Percentiles rank a stretch among this genome's conserved stretches.
These are phyloP conservation scores for Carex myosuroides DNA, from an alignment of 176 grass and related monocot genomes.

Conservation along the genomic window DNA sequence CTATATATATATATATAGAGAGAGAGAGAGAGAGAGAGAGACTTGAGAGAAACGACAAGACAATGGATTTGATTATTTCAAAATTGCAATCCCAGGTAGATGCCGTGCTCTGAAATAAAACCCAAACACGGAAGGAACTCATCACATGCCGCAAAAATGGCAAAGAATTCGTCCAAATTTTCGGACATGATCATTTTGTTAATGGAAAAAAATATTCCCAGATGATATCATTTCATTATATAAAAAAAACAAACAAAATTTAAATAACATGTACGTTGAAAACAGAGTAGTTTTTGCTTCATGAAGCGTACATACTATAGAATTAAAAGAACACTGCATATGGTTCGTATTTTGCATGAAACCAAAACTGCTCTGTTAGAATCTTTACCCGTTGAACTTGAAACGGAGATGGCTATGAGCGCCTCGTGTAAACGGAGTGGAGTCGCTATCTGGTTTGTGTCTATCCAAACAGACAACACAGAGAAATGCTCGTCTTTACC, in stretches of 20 bases:
- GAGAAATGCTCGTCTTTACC: background rate
- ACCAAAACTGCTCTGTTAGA: no score
- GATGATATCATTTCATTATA: background rate
- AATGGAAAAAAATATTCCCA: background rate
- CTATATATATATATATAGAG: no score
- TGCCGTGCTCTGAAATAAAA: constrained; percentile 8
- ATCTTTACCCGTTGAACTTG: background rate
- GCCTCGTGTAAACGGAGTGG: no score
- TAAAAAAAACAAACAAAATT: background rate
- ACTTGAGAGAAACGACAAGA: background rate
- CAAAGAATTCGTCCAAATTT: constrained; percentile 7
- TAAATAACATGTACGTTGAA: background rate
- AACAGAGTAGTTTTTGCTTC: no score
- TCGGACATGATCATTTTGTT: background rate
- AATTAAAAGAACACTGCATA: no score
- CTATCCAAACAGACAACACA: background rate
- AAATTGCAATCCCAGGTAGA: background rate
- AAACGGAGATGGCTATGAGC: background rate
- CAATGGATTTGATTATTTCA: background rate
- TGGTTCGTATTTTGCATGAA: no score
- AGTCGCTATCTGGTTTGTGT: background rate
- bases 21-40: no score
- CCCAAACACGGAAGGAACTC: background rate
- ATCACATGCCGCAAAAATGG: background rate
- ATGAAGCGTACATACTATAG: no score